Percentiles rank a stretch among this genome's conserved stretches.
Conservation (phyloP, 1,139 yeast species). For the Pichia sp. region DNA sequence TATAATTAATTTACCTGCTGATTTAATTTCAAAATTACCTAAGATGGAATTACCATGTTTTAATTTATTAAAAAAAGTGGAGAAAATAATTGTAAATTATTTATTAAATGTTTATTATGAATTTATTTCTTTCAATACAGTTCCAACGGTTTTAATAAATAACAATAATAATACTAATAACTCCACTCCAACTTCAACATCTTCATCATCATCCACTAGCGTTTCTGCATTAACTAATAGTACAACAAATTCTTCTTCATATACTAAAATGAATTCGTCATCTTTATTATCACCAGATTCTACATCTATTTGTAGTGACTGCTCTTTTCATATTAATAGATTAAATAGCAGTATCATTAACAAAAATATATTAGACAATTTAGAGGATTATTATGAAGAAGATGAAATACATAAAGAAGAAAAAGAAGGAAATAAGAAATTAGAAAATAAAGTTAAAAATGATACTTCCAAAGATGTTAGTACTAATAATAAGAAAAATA, state of each 20-base stretch:
- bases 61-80: constrained; percentile 16
- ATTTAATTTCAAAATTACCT: constrained; percentile 17
- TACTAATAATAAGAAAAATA: too few relatives aligned
- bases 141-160: constrained; percentile 3
- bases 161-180: neutral
- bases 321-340: neutral
- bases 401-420: neutral
- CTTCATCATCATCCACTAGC: too few relatives aligned
- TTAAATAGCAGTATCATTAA: neutral
- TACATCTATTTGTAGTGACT: constrained; percentile 2
- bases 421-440: too few relatives aligned
- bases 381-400: neutral
- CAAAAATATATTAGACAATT: too few relatives aligned
- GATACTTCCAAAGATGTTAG: too few relatives aligned
- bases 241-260: neutral
- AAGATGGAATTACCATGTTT: constrained; percentile 19
- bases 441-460: too few relatives aligned
- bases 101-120: constrained; percentile 27
- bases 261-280: constrained; percentile 2
- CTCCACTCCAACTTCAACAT: constrained; percentile 11
- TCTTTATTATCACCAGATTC: neutral
- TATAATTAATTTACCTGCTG: constrained; percentile 29
- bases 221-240: neutral
- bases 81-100: constrained; percentile 21
- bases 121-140: constrained; percentile 16